Evolutionary conservation across 2,329 filamentous ascomycete species (phyloP).

Genomic region (Scytalidium sp.): DNA sequence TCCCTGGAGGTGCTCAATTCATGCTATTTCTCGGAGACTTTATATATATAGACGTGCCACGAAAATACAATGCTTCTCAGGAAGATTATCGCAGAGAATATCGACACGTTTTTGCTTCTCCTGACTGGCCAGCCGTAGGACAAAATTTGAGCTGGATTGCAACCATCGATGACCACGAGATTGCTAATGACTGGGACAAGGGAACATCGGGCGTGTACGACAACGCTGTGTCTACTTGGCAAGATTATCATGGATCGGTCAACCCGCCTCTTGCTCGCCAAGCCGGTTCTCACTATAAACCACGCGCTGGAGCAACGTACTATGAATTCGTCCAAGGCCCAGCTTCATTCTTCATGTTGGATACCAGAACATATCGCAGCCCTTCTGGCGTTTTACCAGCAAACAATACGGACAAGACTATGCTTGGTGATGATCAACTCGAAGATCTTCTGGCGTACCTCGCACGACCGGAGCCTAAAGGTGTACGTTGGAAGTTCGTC

Average conservation of each 20-base stretch:
- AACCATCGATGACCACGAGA: slow-evolving; percentile 95
- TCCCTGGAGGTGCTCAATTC: slow-evolving; percentile 65
- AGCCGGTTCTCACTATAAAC: slow-evolving; percentile 36
- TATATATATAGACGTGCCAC: slow-evolving; percentile 87
- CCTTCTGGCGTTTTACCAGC: slow-evolving; percentile 58
- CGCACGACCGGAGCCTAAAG: slow-evolving; percentile 64
- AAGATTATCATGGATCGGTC: slow-evolving; percentile 77
- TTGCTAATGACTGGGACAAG: slow-evolving; percentile 86
- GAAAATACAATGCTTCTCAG: slow-evolving; percentile 66
- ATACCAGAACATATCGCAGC: slow-evolving; percentile 84
- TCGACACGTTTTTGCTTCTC: slow-evolving; percentile 90
- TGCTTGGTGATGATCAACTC: slow-evolving; percentile 80
- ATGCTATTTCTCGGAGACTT: slow-evolving; percentile 86
- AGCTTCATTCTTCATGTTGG: slow-evolving; percentile 90
- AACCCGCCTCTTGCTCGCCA: slow-evolving; percentile 72
- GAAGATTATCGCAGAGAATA: slow-evolving; percentile 89
- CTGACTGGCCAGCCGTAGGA: slow-evolving; percentile 77
- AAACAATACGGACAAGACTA: slow-evolving; percentile 69
- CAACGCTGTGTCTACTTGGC: slow-evolving; percentile 67
- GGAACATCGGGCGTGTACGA: slow-evolving; percentile 79
- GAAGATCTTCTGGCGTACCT: slow-evolving; percentile 78
- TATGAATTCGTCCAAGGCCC: slow-evolving; percentile 89
- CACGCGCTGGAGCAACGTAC: slow-evolving; percentile 65
- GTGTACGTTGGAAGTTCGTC: slow-evolving; percentile 91
- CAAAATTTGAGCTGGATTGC: slow-evolving; percentile 94